These are phyloP conservation scores for Neurospora terricola DNA, from an alignment of 495 filamentous ascomycete genomes.

Conservation along the genomic window DNA sequence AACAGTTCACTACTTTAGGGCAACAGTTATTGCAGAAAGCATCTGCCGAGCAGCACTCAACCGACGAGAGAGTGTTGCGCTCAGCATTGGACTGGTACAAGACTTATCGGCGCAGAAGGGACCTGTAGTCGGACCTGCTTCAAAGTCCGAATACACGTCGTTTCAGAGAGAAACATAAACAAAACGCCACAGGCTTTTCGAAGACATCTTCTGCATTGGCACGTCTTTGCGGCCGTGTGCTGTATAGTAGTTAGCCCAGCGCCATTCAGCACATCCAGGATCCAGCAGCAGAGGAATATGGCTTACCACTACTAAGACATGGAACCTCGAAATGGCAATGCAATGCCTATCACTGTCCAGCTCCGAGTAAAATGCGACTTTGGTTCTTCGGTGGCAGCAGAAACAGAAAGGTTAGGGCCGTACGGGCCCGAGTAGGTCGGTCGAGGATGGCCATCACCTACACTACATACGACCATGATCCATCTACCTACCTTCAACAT, in stretches of 20 bases:
- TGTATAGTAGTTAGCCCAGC: background rate
- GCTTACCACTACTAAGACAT: background rate
- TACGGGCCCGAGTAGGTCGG: background rate
- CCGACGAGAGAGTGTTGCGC: slow-evolving; percentile 2
- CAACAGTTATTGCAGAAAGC: slow-evolving; percentile 6
- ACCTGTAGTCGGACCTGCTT: background rate
- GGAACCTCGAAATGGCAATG: background rate
- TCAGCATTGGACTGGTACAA: slow-evolving; percentile 16
- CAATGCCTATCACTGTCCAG: background rate
- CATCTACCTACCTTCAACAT: no score
- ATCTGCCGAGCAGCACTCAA: background rate
- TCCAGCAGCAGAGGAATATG: background rate
- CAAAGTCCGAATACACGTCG: background rate
- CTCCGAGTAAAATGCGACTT: background rate
- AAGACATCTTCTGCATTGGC: background rate
- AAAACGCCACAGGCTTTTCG: background rate
- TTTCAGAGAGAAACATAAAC: background rate
- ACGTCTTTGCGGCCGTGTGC: background rate
- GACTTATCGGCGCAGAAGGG: slow-evolving; percentile 10
- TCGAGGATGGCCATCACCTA: background rate
- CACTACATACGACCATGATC: background rate
- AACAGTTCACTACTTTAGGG: slow-evolving; percentile 16
- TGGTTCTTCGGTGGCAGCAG: background rate
- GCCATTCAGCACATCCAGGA: background rate
- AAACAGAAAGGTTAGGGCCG: background rate